Conservation (phyloP, 2,329 filamentous ascomycete genomes). For the Verticillium klebahnii region DNA sequence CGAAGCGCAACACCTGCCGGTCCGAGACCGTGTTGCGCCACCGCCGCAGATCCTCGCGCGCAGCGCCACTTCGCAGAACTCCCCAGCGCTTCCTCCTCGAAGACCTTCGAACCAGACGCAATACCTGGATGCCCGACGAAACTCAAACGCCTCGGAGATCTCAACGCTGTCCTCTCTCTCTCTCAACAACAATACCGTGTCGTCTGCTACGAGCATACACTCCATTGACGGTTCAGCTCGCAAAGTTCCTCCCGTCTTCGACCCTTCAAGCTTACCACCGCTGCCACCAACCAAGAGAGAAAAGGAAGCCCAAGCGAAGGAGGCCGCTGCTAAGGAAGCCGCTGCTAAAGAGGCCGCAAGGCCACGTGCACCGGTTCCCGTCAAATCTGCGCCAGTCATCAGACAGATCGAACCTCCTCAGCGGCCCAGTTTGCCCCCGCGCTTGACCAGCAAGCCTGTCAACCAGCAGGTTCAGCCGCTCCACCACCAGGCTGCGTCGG, state of each 20-base stretch:
- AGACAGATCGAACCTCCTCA: constrained; percentile 24
- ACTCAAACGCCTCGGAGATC: constrained; percentile 53
- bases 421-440: constrained; percentile 42
- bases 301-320: constrained; percentile 40
- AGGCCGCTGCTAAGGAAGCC: constrained; percentile 4
- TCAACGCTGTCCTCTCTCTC: constrained; percentile 52
- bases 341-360: constrained; percentile 4
- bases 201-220: constrained; percentile 43
- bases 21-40: constrained; percentile 18
- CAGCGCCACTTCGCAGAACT: constrained; percentile 30
- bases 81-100: constrained; percentile 47
- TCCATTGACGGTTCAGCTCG: constrained; percentile 38
- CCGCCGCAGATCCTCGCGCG: constrained; percentile 32
- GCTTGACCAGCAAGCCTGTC: constrained; percentile 44
- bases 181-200: constrained; percentile 33
- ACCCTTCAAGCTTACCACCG: constrained; percentile 51
- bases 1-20: constrained; percentile 19
- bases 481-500: neutral
- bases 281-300: constrained; percentile 53
- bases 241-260: constrained; percentile 52
- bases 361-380: constrained; percentile 9
- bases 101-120: constrained; percentile 38
- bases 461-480: constrained; percentile 21
- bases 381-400: constrained; percentile 32
- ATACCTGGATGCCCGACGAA: constrained; percentile 38